Base-by-base conservation (phyloP, 345 rosid species). In the Gossypium bickii region DNA sequence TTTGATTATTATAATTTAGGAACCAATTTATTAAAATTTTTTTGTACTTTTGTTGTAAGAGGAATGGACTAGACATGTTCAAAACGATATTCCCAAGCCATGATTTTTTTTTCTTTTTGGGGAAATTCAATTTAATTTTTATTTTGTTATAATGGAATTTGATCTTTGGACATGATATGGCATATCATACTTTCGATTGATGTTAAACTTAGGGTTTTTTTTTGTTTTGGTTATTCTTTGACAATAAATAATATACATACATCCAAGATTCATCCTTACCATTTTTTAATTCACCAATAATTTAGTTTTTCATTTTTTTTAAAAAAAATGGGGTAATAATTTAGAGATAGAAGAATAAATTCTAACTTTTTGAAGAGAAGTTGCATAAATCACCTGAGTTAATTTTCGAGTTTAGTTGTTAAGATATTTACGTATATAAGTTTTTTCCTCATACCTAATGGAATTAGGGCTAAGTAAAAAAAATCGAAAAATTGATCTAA, bases 121-220 rank as follows among this genome's bases (percentile, higher is more conserved):
- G 25, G 12, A 41, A 4, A 18, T 44, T 44, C 16, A 18, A 10
- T 7, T 20, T 0, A 13, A 18, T 12, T 67, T 27, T 66, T 17
- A 64, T 41, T 56, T 20, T 34, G 67, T 62, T 41, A 62, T 62
- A n/a, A 67, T 24, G 41, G 22, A 48, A 48, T 48, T 67, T 48
- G 71, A 67, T 48, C 22, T 67, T 70, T 34, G 61, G 45, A 53
- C 61, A 70, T 16, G 73, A 53, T 29, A 70, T 70, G 61, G 73
- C 73, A 51, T 34, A 17, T 27, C 72, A 69, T 69, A 9, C 72
- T 29, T 52, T 17, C 47, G 0, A 6, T 20, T 9, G 8, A 44
- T 44, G 25, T 22, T 16, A 13, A 41, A 9, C 25, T 18, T 65
- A 9, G 13, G 7, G 7, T 0, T n/a, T 9, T 18, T 41, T 4